phyloP scores from a whole-genome alignment of 176 grass and related monocot species.

The Tillandsia leiboldiana region DNA sequence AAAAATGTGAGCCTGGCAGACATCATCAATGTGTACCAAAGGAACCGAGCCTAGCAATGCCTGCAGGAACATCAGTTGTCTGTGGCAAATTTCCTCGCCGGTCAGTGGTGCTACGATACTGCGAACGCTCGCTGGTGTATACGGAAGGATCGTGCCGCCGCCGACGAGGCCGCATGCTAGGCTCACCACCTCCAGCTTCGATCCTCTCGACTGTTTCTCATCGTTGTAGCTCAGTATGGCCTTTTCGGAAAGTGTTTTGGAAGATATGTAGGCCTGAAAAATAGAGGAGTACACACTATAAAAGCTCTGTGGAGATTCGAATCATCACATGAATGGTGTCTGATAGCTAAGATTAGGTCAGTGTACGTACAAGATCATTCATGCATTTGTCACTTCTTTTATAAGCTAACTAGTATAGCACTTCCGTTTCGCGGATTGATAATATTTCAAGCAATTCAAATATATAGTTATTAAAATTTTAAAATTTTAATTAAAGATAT shows the following conservation, averaged over 20 bases:
- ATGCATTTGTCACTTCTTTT: no score
- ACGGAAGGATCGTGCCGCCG: slow-evolving; percentile 39
- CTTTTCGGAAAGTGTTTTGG: slow-evolving; percentile 24
- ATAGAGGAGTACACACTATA: no score
- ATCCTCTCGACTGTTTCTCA: neutral
- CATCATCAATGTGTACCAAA: slow-evolving; percentile 53
- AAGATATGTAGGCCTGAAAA: slow-evolving; percentile 33
- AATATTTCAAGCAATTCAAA: no score
- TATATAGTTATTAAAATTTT: no score
- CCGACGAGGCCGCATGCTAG: slow-evolving; percentile 36
- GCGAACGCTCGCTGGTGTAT: slow-evolving; percentile 7
- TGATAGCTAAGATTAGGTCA: no score
- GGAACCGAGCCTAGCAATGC: slow-evolving; percentile 46
- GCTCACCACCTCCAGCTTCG: slow-evolving; percentile 40
- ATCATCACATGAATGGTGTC: no score
- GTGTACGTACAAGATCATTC: no score
- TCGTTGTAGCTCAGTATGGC: neutral
- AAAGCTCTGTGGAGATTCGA: no score
- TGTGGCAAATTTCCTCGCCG: slow-evolving; percentile 5
- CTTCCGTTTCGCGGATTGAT: no score
- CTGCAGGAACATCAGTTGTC: slow-evolving; percentile 36
- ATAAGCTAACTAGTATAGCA: no score
- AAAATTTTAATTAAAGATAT: no score
- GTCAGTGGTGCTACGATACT: slow-evolving; percentile 35
- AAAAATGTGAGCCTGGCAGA: slow-evolving; percentile 55